A percentile compares a stretch with the other conserved stretches of the same genome.
These are phyloP conservation scores for Taphrina betulina DNA, from an alignment of 1,139 yeast genomes.

Conservation along the genomic window DNA sequence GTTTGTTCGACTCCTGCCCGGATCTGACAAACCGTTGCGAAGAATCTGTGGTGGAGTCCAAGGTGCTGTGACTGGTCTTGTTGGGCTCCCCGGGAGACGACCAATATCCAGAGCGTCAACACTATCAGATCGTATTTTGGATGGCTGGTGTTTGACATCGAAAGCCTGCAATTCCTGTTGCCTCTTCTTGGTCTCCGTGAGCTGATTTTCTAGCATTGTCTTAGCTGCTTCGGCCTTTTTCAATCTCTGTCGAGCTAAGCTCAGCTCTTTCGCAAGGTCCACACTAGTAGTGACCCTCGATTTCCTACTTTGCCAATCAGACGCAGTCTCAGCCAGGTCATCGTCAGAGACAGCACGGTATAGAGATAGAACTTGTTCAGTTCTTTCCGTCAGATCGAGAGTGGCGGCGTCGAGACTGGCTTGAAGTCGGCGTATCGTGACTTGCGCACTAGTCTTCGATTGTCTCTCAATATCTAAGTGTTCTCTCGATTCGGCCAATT, in stretches of 20 bases:
- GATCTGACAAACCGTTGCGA: background rate
- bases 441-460: conserved; percentile 14
- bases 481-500: conserved; percentile 7
- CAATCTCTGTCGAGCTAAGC: conserved; percentile 3
- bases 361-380: conserved; percentile 14
- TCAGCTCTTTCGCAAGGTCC: conserved; percentile 13
- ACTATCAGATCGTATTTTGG: conserved; percentile 1
- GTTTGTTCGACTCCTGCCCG: conserved; percentile 25
- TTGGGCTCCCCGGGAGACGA: conserved; percentile 2
- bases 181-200: conserved; percentile 3
- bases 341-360: conserved; percentile 14
- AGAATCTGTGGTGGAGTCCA: conserved; percentile 25
- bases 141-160: conserved; percentile 6
- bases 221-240: conserved; percentile 4
- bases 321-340: background rate
- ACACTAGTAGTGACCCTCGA: background rate
- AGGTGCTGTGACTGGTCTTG: conserved; percentile 18
- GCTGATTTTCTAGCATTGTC: conserved; percentile 18
- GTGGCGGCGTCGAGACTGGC: conserved; percentile 9
- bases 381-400: conserved; percentile 10
- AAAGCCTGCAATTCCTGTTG: conserved; percentile 3
- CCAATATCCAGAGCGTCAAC: conserved; percentile 21
- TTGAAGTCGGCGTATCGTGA: conserved; percentile 5
- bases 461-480: conserved; percentile 27
- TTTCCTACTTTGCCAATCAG: conserved; percentile 8